These are phyloP conservation scores for Xerocomus minutiporus DNA, from an alignment of 1,284 basidiomycete species.

Conservation along the genomic window DNA sequence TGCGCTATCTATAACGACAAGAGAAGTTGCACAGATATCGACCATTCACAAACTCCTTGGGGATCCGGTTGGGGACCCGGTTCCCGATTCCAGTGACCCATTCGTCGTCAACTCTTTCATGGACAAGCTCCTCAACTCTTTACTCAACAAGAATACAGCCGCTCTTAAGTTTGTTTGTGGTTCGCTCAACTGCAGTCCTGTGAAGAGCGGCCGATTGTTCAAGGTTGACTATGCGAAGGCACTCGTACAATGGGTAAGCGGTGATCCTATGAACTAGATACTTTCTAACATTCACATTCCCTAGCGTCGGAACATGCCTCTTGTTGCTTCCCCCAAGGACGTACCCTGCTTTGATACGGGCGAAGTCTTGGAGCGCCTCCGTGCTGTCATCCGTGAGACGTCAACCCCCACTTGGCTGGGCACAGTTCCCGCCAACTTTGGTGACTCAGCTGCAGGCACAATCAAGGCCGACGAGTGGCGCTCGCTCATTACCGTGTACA, in stretches of 20 bases:
- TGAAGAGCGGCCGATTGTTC: neutral
- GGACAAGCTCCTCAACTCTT: neutral
- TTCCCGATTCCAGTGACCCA: neutral
- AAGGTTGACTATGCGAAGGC: neutral
- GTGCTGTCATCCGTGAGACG: neutral
- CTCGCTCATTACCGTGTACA: neutral
- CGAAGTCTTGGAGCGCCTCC: neutral
- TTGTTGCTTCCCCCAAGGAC: neutral
- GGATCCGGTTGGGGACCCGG: neutral
- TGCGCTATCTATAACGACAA: neutral
- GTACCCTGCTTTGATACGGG: neutral
- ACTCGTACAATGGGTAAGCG: neutral
- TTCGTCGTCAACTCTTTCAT: neutral
- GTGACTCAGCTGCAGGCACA: neutral
- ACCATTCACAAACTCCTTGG: neutral
- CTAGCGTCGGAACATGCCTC: neutral
- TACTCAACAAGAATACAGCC: neutral
- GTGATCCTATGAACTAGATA: neutral
- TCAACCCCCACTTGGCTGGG: neutral
- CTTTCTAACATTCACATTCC: neutral
- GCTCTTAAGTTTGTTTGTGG: neutral
- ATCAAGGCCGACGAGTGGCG: neutral
- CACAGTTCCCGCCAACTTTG: neutral
- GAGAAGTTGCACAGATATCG: neutral
- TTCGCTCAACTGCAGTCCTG: neutral